Percentiles rank a stretch among this genome's conserved stretches.
Conservation (phyloP, 768 basidiomycete genomes). For the Boletus rubroflammeus region DNA sequence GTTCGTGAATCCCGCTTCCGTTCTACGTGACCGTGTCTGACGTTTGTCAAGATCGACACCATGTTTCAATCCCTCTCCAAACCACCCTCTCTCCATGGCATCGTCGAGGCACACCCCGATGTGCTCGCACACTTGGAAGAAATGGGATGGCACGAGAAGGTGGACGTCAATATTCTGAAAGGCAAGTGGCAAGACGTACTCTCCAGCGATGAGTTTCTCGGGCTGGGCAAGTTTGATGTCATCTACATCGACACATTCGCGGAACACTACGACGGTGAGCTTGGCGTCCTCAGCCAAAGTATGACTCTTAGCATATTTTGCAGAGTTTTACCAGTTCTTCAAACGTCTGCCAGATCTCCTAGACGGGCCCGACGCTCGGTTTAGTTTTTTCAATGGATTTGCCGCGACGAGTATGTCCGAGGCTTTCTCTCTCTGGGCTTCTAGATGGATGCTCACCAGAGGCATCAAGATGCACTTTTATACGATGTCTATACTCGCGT, state of each 20-base stretch:
- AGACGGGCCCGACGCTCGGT: conserved; percentile 66
- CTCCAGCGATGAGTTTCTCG: conserved; percentile 52
- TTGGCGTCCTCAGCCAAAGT: neutral
- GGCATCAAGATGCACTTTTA: conserved; percentile 68
- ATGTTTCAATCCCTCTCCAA: conserved; percentile 66
- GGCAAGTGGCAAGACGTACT: conserved; percentile 94
- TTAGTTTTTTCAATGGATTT: conserved; percentile 96
- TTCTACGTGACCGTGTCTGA: conserved; percentile 5
- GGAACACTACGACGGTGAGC: conserved; percentile 69
- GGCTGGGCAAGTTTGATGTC: conserved; percentile 76
- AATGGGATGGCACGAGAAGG: conserved; percentile 73
- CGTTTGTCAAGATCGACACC: conserved; percentile 63
- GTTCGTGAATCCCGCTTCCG: conserved; percentile 38
- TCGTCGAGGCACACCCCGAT: conserved; percentile 92
- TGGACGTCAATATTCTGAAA: conserved; percentile 75
- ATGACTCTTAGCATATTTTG: neutral
- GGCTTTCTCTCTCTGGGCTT: neutral
- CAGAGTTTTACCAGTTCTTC: conserved; percentile 79
- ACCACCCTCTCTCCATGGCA: conserved; percentile 71
- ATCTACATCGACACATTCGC: conserved; percentile 94
- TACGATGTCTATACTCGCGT: conserved; percentile 90
- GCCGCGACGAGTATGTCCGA: conserved; percentile 80
- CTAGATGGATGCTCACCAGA: neutral
- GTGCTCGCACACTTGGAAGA: conserved; percentile 80
- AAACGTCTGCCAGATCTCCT: conserved; percentile 74